phyloP scores from a whole-genome alignment of 2,329 filamentous ascomycete species.

The Fusarium praegraminearum region DNA sequence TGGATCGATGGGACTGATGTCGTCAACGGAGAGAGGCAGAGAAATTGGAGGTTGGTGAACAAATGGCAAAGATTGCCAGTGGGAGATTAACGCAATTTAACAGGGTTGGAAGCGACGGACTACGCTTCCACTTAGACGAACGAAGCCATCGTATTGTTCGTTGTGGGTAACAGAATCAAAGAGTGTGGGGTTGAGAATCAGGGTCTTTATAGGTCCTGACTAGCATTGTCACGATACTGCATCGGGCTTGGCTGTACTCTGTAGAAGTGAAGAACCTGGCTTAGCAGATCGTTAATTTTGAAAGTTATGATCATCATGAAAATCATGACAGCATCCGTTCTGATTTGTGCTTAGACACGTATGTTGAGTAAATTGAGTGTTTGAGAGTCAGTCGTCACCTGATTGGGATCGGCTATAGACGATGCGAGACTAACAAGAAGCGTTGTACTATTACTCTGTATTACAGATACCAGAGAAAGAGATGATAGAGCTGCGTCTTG shows the following conservation, averaged over 20 bases:
- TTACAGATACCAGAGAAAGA: neutral
- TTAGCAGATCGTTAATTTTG: conserved; percentile 26
- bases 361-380: conserved; percentile 1
- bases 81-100: conserved; percentile 40
- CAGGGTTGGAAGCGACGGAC: conserved; percentile 9
- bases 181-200: conserved; percentile 41
- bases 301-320: conserved; percentile 23
- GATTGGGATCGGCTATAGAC: conserved; percentile 35
- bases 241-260: conserved; percentile 10
- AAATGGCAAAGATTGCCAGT: conserved; percentile 7
- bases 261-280: conserved; percentile 7
- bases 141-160: conserved; percentile 23
- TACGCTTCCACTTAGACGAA: conserved; percentile 19
- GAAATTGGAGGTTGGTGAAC: neutral
- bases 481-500: conserved; percentile 1
- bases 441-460: neutral
- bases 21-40: neutral
- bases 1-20: neutral
- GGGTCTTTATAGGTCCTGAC: conserved; percentile 27
- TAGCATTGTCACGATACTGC: conserved; percentile 33
- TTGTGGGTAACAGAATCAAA: conserved; percentile 9
- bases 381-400: conserved; percentile 18
- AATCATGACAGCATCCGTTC: neutral
- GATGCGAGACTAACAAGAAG: conserved; percentile 15
- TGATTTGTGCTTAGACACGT: neutral